Evolutionary conservation across 2,329 filamentous ascomycete genomes (phyloP), one percentile per base, ranked within the genome.

Genomic region (Allantophomopsis lycopodina): DNA sequence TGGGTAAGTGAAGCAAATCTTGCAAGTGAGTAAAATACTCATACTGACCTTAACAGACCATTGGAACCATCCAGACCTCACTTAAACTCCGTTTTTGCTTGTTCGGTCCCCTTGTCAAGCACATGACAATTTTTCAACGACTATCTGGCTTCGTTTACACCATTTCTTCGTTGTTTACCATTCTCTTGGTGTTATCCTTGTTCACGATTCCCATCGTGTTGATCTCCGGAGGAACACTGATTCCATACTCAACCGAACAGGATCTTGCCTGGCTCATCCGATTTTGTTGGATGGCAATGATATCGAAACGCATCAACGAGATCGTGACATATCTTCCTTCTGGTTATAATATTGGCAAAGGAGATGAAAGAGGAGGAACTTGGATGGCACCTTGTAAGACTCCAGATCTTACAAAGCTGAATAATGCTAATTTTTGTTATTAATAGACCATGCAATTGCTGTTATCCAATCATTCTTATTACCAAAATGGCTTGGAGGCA

Each of bases 41-140:
- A 12, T 10, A 12, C 23, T 28, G 23, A 28, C 23, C 11, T 28
- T 6, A 28, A 28, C 12, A 34, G 69, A 65, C 65, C 21, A 66
- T 71, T 46, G 60, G 66, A 44, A 75, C 70, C 0, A 66, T 76
- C 20, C 69, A 76, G 48, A 73, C 68, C 1, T 66, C 70, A 0
- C 62, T 72, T 52, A 73, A 73, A 61, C 64, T 74, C 38, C 70
- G 67, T 46, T 75, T 74, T 45, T 73, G 68, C 47, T 57, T 74
- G 4, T 74, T 58, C 57, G 69, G 71, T 33, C 62, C 67, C 12
- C 54, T 62, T 42, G 63, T 73, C 31, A 58, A 59, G 41, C 48
- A 67, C 32, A 72, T 76, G 69, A 66, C 60, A 0, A 53, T 65
- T 31, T 64, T 69, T 12, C 71, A 75, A 55, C 68, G 71, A 39